Evolutionary conservation across 768 basidiomycete genomes (phyloP), one percentile per base, ranked within the genome.

Genomic region (Podaxis mareebaensis): DNA sequence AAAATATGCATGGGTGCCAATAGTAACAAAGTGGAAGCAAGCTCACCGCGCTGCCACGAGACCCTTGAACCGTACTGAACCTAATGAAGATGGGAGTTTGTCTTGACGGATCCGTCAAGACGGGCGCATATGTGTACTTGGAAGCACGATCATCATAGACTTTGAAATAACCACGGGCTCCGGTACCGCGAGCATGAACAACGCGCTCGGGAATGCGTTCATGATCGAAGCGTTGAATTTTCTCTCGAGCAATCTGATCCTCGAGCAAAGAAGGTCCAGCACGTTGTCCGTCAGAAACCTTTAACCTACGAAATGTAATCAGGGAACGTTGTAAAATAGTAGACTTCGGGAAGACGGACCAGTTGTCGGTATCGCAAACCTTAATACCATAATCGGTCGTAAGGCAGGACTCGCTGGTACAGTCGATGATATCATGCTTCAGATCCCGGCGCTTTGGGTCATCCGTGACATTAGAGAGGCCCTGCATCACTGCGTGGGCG

Each of bases 181-280:
- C 91, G 30, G 85, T 70, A n/a, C 90, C 90, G 13, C 90, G 85
- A 52, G 90, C 87, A 70, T 82, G 82, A 7, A 89, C 88, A 10
- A 89, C 87, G 51, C 92, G 90, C 78, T 93, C 93, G 0, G 94
- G 93, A 59, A 95, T 95, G 44, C 92, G 89, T 72, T 95, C 93
- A 69, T 93, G 92, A 71, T 94, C 92, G 69, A 93, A 95, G 13
- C 87, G 83, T 58, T 84, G 84, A 33, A 93, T 85, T 74, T 92
- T 92, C 77, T 90, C 88, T 66, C 89, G 84, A 4, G 82, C 83
- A 66, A 90, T 82, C 63, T 90, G 87, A 70, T 92, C 90, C 69
- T 92, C 91, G n/a, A 96, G 81, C 7, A 93, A 78, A 26, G 85
- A 83, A 1, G 93, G 90, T 0, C 93, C 95, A 2, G 79, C 78